Conservation (phyloP, 805 yeast genomes). For the Candida piceae region DNA sequence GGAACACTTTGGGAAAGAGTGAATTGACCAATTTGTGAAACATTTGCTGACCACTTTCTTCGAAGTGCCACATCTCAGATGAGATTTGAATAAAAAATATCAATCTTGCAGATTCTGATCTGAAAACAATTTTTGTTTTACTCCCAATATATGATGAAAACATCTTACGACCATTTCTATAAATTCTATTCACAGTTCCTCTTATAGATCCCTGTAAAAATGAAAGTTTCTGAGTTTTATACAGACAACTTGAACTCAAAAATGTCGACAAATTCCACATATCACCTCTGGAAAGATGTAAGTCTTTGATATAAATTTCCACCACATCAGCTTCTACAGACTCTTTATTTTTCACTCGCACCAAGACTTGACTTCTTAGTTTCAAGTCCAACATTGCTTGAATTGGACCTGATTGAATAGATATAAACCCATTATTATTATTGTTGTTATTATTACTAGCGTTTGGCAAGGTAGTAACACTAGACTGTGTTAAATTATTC, state of each 20-base stretch:
- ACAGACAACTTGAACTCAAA: conserved; percentile 59
- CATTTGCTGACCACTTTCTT: conserved; percentile 91
- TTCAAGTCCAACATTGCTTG: conserved; percentile 60
- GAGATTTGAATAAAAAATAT: conserved; percentile 84
- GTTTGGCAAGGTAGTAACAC: conserved; percentile 9
- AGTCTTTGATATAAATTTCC: conserved; percentile 76
- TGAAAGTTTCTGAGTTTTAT: conserved; percentile 57
- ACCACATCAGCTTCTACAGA: conserved; percentile 73
- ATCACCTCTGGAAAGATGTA: conserved; percentile 79
- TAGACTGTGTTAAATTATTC: conserved; percentile 2
- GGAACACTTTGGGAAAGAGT: conserved; percentile 84
- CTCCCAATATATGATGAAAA: conserved; percentile 74
- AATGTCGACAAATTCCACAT: conserved; percentile 81
- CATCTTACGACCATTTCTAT: conserved; percentile 59
- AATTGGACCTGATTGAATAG: conserved; percentile 56
- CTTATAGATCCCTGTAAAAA: conserved; percentile 58
- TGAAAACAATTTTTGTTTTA: conserved; percentile 72
- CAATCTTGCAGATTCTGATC: conserved; percentile 87
- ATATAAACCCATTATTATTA: conserved; percentile 34
- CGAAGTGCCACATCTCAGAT: conserved; percentile 97
- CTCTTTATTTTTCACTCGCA: conserved; percentile 40
- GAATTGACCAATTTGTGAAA: conserved; percentile 90
- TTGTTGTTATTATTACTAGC: conserved; percentile 19
- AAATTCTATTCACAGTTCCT: conserved; percentile 58
- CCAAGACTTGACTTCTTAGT: conserved; percentile 59